These are phyloP conservation scores for Citrus sp. DNA, from an alignment of 345 rosid species.

Conservation along the genomic window DNA sequence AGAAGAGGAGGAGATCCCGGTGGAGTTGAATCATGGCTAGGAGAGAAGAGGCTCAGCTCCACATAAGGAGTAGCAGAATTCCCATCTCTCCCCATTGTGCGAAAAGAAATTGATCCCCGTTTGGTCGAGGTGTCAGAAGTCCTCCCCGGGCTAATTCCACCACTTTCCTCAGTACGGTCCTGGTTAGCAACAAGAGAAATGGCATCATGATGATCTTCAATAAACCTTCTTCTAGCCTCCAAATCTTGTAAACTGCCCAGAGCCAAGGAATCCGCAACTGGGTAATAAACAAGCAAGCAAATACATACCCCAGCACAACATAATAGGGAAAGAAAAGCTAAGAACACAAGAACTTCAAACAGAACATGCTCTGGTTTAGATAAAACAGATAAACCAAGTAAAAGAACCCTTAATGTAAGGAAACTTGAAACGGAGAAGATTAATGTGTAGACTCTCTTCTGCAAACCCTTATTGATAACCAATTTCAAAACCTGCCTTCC, in stretches of 20 bases:
- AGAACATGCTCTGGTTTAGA: constrained; percentile 59
- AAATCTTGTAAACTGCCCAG: constrained; percentile 56
- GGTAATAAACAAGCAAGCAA: constrained; percentile 80
- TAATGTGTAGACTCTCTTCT: constrained; percentile 81
- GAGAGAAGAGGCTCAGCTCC: constrained; percentile 71
- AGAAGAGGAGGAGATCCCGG: constrained; percentile 51
- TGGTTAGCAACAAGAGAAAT: constrained; percentile 58
- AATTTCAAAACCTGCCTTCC: constrained; percentile 80
- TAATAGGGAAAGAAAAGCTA: constrained; percentile 71
- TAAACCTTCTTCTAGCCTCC: constrained; percentile 52
- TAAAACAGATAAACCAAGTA: constrained; percentile 80
- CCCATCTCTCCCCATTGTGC: constrained; percentile 44
- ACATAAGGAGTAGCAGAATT: constrained; percentile 42
- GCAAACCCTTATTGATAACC: constrained; percentile 91
- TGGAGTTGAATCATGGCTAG: constrained; percentile 43
- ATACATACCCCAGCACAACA: constrained; percentile 75
- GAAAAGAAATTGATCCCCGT: constrained; percentile 65
- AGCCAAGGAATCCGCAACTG: constrained; percentile 92
- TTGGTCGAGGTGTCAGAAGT: constrained; percentile 59
- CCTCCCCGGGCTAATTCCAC: constrained; percentile 40
- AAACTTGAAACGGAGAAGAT: constrained; percentile 79
- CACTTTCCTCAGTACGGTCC: constrained; percentile 45
- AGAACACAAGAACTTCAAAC: constrained; percentile 79
- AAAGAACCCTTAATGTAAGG: constrained; percentile 77
- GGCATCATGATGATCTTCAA: constrained; percentile 48